These are phyloP conservation scores for Leishmania turanica DNA, from an alignment of 208 protist species.

Conservation along the genomic window DNA sequence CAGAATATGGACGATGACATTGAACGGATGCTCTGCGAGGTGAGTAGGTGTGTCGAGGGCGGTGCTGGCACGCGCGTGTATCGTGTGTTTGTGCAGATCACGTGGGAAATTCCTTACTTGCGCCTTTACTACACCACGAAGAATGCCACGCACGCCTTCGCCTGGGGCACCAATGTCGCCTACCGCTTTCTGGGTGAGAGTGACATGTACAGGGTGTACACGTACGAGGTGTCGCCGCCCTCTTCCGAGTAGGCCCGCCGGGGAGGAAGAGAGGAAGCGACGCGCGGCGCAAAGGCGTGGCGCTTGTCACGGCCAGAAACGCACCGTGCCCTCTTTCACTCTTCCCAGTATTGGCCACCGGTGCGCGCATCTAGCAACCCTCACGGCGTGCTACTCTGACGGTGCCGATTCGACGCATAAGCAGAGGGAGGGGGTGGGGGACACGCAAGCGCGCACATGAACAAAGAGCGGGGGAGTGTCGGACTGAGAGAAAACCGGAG, in stretches of 20 bases:
- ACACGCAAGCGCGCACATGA: background rate
- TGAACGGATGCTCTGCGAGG: constrained; percentile 66
- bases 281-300: background rate
- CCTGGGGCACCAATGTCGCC: constrained; percentile 57
- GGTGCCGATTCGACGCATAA: background rate
- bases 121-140: constrained; percentile 70
- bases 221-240: constrained; percentile 47
- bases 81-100: constrained; percentile 78
- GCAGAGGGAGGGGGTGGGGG: background rate
- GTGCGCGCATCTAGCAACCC: background rate
- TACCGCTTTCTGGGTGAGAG: constrained; percentile 67
- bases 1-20: constrained; percentile 59
- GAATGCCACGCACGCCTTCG: constrained; percentile 42
- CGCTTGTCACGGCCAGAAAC: background rate
- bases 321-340: background rate
- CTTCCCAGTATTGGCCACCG: background rate
- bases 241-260: background rate
- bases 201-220: constrained; percentile 82
- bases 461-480: background rate
- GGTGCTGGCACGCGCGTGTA: constrained; percentile 12
- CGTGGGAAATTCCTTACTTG: constrained; percentile 82
- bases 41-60: constrained; percentile 48
- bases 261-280: background rate
- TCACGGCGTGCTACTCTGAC: no score
- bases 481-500: background rate